Base-by-base conservation (phyloP, 805 yeast species). In the Candida krabiensis region DNA sequence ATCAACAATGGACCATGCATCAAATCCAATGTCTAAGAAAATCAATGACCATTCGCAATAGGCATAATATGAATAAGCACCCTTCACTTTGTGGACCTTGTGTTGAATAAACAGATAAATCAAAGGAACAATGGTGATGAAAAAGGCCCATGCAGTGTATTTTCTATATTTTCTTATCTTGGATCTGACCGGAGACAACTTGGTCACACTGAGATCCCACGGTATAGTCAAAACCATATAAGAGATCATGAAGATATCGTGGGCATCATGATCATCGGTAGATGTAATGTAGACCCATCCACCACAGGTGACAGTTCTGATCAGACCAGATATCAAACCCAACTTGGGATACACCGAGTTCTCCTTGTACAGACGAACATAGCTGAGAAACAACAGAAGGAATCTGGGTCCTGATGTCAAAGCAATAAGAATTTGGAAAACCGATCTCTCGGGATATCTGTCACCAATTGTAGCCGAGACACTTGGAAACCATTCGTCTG, bases 281-380 rank as follows among this genome's bases (percentile, higher is more conserved):
- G 96, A 86, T 2, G 99, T 93, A 46, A 93, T 85, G 58, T 93
- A 93, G 6, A 95, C 96, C 97, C 98, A 93, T 9, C 98, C 98
- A 56, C 99, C 99, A 57, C 98, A 93, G 2, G 96, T 83, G 39
- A 93, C 75, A 0, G 99, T 93, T 63, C 99, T 79, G n/a, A 86
- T 37, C 2, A 86, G 43, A n/a, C 99, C 99, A 4, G 78, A 56
- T 2, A 75, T 32, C n/a, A 80, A 43, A 28, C 73, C 73, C 44
- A 70, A 46, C 47, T 63, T 56, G 9, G 77, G 67, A 37, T 66
- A 43, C 41, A 60, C 47, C 0, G 71, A 61, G 33, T 63, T 47
- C 11, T 55, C 45, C 38, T 49, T 65, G 62, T 64, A 63, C 44
- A 71, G 61, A 46, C 78, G 62, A 23, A 85, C 52, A 50, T 75